Evolutionary conservation across 139 green algal species (phyloP), one percentile per base, ranked within the genome.

Genomic region (Edaphochlamys debaryana): DNA sequence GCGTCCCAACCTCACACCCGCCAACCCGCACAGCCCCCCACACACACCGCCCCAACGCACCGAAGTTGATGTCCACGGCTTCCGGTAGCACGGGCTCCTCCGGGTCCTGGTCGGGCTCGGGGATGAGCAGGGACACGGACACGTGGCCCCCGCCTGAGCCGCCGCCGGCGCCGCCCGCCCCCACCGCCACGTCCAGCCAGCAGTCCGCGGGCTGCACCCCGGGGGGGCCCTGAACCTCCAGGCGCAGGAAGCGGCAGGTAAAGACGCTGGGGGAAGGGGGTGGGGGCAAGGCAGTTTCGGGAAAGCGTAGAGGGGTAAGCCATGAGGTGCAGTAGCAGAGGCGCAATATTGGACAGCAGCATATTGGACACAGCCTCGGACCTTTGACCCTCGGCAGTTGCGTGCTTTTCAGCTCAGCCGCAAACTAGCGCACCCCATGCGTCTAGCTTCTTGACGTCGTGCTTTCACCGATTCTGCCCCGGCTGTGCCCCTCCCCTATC

Each of bases 61-160:
- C 41, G 76, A 67, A 82, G 32, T 20, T 30, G 22, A 73, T n/a
- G 1, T 41, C 60, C 22, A 82, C 42, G 7, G 63, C 4, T 42
- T 82, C 76, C 0, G 62, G 62, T 25, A 42, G 7, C 20, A 4
- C 54, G 8, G 42, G 62, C 32, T 64, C 68, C 11, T 23, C 34
- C 29, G 34, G 7, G 8, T 48, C 41, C n/a, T n/a, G n/a, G 13
- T 64, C 76, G 13, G 45, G 22, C 42, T 73, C 62, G 20, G 76
- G 76, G 42, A 20, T 7, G 11, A 30, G 54, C 29, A 82, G 42
- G 42, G 7, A 23, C 38, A 73, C 4, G 32, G 63, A 52, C 41
- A 82, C 40, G 76, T 82, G 76, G 32, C 76, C 76, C 41, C 58
- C 60, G 75, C 60, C 25, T 54, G 45, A 54, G 60, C n/a, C n/a